Evolutionary conservation across 2,329 filamentous ascomycete species (phyloP), one percentile per base, ranked within the genome.

Genomic region (Macroventuria anomochaeta): DNA sequence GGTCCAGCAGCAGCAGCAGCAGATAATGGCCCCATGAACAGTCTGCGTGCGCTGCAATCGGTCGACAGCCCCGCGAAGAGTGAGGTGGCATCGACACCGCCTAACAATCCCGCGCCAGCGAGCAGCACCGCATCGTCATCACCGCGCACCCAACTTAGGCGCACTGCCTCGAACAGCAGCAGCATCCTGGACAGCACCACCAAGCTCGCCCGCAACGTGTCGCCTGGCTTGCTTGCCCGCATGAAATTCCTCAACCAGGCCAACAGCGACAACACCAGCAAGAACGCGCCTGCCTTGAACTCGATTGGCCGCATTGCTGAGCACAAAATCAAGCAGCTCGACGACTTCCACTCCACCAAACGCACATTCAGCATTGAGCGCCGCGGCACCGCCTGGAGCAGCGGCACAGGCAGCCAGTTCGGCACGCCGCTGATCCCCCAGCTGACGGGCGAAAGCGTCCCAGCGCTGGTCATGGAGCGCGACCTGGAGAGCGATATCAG

Each of bases 301-400:
- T 34, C 71, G 70, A 80, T 90, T 65, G 88, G 88, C 61, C 85
- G 88, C 55, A 85, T 91, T 48, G 81, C 88, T 64, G 86, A 90
- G 73, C 80, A 86, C 61, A 87, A 90, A 65, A 80, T 91, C 53
- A 83, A 85, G 62, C 81, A 86, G 67, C 82, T 91, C 65, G 88
- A 92, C 76, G 79, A 84, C 62, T 83, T 85, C 55, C 86, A 89
- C 70, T 55, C 53, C 23, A 63, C 83, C 61, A 82, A 84, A 55
- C 67, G 80, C 68, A 79, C 77, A 59, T 78, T 79, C 60, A 78
- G 77, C 61, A 78, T 90, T 65, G 81, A 87, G 73, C 82, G 87
- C 69, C 83, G 87, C 67, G 88, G 88, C 70, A 85, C 86, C 68
- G 83, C 88, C 64, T 91, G 88, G 88, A 89, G 85, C 78, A 86